Conservation (phyloP, 768 basidiomycete genomes). For the Lyophyllum semitale region DNA sequence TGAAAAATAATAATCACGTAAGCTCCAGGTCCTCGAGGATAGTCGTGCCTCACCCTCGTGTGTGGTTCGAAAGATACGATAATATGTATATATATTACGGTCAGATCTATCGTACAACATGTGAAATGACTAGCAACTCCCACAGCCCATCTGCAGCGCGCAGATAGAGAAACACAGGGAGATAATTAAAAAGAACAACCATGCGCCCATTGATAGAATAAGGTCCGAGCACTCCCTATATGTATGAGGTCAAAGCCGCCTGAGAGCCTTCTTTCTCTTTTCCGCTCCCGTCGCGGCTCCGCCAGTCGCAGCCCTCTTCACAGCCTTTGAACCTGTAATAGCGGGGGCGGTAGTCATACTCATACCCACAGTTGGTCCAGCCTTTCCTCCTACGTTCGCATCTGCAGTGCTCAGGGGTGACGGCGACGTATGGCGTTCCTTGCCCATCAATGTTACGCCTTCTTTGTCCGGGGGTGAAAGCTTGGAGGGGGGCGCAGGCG, state of each 20-base stretch:
- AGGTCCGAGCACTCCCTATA: neutral
- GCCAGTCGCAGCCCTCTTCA: slow-evolving; percentile 67
- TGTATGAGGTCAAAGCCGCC: slow-evolving; percentile 53
- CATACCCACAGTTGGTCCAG: slow-evolving; percentile 32
- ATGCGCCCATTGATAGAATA: slow-evolving; percentile 1
- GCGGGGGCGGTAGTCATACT: slow-evolving; percentile 33
- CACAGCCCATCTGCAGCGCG: neutral
- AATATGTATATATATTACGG: neutral
- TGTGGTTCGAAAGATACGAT: neutral
- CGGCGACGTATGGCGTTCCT: slow-evolving; percentile 68
- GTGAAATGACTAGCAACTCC: slow-evolving; percentile 1
- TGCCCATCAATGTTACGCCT: slow-evolving; percentile 30
- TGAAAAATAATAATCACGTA: slow-evolving; percentile 6
- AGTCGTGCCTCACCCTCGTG: no score
- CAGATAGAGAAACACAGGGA: neutral
- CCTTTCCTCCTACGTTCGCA: slow-evolving; percentile 57
- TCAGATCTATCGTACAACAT: slow-evolving; percentile 12
- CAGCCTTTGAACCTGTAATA: slow-evolving; percentile 54
- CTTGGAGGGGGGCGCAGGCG: slow-evolving; percentile 44
- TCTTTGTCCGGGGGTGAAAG: slow-evolving; percentile 43
- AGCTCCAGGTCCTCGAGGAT: slow-evolving; percentile 1
- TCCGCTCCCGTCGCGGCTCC: slow-evolving; percentile 57
- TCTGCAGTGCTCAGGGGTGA: slow-evolving; percentile 73
- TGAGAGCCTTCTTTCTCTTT: slow-evolving; percentile 89
- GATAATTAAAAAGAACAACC: slow-evolving; percentile 1